A percentile compares a stretch with the other conserved stretches of the same genome.
Evolutionary conservation across 2,329 filamentous ascomycete genomes (phyloP).

Genomic region (Orbilia brochopaga): DNA sequence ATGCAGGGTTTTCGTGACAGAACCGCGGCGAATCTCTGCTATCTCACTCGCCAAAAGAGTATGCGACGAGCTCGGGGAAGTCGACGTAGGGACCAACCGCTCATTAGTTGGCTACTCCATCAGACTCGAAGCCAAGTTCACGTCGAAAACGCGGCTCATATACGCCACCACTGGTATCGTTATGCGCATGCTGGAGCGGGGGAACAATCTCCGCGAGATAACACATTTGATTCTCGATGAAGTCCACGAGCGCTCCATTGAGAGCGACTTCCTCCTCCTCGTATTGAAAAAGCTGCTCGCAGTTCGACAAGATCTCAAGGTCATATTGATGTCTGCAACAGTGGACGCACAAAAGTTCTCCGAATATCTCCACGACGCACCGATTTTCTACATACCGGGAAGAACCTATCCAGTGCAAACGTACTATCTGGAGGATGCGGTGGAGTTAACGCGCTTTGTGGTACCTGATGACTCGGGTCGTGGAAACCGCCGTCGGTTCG

Average conservation of each 20-base stretch:
- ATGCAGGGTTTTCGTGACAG: constrained; percentile 94
- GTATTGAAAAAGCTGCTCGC: constrained; percentile 82
- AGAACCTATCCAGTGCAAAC: constrained; percentile 91
- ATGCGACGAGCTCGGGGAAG: constrained; percentile 91
- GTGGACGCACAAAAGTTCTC: constrained; percentile 93
- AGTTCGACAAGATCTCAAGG: constrained; percentile 80
- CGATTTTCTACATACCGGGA: constrained; percentile 87
- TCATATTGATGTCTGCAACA: constrained; percentile 96
- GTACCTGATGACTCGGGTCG: constrained; percentile 59
- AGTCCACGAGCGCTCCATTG: constrained; percentile 93
- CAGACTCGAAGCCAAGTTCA: constrained; percentile 84
- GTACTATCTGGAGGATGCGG: constrained; percentile 86
- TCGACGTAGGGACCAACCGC: constrained; percentile 78
- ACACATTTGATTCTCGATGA: constrained; percentile 97
- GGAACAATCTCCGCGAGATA: constrained; percentile 83
- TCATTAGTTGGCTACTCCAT: constrained; percentile 96
- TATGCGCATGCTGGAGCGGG: constrained; percentile 94
- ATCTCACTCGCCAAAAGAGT: constrained; percentile 92
- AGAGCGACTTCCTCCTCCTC: constrained; percentile 94
- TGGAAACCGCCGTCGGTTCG: constrained; percentile 57
- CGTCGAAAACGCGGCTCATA: constrained; percentile 79
- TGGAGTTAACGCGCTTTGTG: constrained; percentile 81
- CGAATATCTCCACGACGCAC: constrained; percentile 81
- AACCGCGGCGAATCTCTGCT: constrained; percentile 92
- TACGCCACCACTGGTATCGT: constrained; percentile 93